Evolutionary conservation across 805 yeast species (phyloP).

Genomic region (Candida broadrunensis): DNA sequence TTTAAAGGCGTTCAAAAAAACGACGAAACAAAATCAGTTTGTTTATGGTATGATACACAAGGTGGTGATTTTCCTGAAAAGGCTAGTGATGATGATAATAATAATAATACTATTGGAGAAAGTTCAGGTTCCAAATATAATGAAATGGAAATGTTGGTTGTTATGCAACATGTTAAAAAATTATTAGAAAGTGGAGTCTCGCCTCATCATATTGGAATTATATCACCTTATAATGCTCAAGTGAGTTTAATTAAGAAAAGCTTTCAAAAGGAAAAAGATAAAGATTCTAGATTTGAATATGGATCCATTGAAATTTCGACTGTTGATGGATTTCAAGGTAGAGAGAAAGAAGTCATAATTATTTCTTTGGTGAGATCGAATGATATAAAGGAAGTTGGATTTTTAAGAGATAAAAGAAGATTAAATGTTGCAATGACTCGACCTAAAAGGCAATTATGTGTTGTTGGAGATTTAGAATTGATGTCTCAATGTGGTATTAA

Average conservation of each 20-base stretch:
- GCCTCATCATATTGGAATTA: conserved; percentile 68
- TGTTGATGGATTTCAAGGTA: conserved; percentile 95
- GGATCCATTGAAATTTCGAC: conserved; percentile 70
- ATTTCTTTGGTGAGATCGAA: conserved; percentile 83
- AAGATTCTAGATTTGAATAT: conserved; percentile 4
- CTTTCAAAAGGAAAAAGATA: conserved; percentile 16
- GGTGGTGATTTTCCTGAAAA: conserved; percentile 80
- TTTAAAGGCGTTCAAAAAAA: conserved; percentile 40
- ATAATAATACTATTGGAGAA: conserved; percentile 3
- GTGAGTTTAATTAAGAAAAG: conserved; percentile 57
- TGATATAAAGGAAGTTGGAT: conserved; percentile 69
- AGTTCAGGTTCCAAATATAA: conserved; percentile 63
- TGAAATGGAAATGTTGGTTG: conserved; percentile 70
- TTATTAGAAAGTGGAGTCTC: conserved; percentile 53
- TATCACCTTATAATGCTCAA: conserved; percentile 90
- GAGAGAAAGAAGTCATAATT: conserved; percentile 87
- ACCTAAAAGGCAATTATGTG: conserved; percentile 78
- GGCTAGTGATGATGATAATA: conserved; percentile 20
- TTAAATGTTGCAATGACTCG: conserved; percentile 93
- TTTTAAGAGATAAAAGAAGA: conserved; percentile 73
- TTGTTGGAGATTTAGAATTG: conserved; percentile 84
- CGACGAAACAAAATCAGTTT: conserved; percentile 55
- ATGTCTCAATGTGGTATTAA: conserved; percentile 39
- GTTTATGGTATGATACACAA: conserved; percentile 89
- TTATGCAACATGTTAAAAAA: conserved; percentile 50